These are phyloP conservation scores for Aspergillus terreus DNA, from an alignment of 2,329 filamentous ascomycete genomes.

Conservation along the genomic window DNA sequence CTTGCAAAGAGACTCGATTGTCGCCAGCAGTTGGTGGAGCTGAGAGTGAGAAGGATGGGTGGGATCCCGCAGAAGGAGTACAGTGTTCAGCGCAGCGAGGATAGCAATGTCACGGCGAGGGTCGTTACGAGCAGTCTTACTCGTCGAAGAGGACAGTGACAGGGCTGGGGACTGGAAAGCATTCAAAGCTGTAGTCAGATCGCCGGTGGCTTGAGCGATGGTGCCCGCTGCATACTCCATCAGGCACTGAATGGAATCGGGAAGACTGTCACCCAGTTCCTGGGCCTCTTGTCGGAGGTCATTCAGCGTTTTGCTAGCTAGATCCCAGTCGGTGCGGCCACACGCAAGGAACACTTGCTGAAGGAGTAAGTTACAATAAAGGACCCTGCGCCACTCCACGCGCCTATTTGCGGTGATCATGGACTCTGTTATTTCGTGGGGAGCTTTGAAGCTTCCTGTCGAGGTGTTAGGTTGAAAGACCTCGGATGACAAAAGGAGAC, in stretches of 20 bases:
- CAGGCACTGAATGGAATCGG: constrained; percentile 49
- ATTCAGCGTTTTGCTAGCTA: constrained; percentile 57
- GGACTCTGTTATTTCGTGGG: constrained; percentile 47
- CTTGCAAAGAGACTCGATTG: constrained; percentile 64
- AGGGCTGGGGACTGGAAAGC: constrained; percentile 64
- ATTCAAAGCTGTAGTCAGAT: constrained; percentile 63
- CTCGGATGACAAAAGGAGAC: neutral
- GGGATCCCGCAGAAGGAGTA: constrained; percentile 69
- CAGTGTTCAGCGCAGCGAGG: constrained; percentile 60
- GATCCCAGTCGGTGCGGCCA: constrained; percentile 66
- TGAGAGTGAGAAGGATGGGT: constrained; percentile 55
- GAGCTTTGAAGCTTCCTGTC: constrained; percentile 33
- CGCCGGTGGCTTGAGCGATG: constrained; percentile 72
- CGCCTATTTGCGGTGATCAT: constrained; percentile 57
- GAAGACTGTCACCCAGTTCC: constrained; percentile 39
- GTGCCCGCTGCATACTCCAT: constrained; percentile 70
- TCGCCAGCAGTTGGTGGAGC: constrained; percentile 60
- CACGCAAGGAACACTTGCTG: constrained; percentile 67
- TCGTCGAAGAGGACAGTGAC: constrained; percentile 43
- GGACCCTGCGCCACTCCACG: constrained; percentile 61
- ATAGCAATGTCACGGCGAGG: constrained; percentile 63
- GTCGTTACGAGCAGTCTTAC: constrained; percentile 42
- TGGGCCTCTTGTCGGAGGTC: constrained; percentile 49
- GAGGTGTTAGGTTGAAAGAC: constrained; percentile 7
- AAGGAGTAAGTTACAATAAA: constrained; percentile 68